phyloP scores from a whole-genome alignment of 495 filamentous ascomycete genomes.

The Neurospora sp. region DNA sequence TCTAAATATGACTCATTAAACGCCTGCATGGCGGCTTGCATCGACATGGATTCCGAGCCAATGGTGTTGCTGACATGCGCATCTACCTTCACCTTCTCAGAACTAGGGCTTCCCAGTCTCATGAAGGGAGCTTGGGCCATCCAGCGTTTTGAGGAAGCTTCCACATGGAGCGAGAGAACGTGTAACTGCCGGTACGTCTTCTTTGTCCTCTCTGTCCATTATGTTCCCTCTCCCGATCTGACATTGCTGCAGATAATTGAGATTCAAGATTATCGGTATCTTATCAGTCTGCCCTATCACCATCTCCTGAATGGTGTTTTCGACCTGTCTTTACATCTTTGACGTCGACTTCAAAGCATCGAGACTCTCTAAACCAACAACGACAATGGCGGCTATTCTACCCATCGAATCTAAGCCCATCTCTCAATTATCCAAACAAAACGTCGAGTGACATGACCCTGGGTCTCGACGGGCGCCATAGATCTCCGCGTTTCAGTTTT shows the following conservation, averaged over 20 bases:
- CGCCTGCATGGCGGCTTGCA: conserved; percentile 21
- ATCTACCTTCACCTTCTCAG: conserved; percentile 17
- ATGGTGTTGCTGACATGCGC: conserved; percentile 6
- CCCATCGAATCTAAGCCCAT: conserved; percentile 6
- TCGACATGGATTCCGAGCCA: conserved; percentile 10
- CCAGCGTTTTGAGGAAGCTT: not conserved
- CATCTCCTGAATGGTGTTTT: conserved; percentile 2
- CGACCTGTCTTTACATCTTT: conserved; percentile 8
- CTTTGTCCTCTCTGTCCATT: not conserved
- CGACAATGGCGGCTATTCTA: not conserved
- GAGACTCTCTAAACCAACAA: conserved; percentile 1
- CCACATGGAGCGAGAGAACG: not conserved
- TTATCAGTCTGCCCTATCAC: not conserved
- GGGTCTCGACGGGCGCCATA: conserved; percentile 11
- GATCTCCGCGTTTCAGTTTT: conserved; percentile 36
- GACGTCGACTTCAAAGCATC: conserved; percentile 10
- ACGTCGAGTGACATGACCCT: conserved; percentile 9
- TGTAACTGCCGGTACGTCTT: not conserved
- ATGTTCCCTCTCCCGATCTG: not conserved
- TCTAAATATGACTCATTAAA: conserved; percentile 25
- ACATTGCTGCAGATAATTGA: not conserved
- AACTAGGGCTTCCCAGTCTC: not conserved
- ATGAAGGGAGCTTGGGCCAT: not conserved
- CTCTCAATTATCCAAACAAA: conserved; percentile 3
- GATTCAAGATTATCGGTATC: not conserved